Evolutionary conservation across 2,329 filamentous ascomycete genomes (phyloP).

Genomic region (Basipetospora chlamydospora): DNA sequence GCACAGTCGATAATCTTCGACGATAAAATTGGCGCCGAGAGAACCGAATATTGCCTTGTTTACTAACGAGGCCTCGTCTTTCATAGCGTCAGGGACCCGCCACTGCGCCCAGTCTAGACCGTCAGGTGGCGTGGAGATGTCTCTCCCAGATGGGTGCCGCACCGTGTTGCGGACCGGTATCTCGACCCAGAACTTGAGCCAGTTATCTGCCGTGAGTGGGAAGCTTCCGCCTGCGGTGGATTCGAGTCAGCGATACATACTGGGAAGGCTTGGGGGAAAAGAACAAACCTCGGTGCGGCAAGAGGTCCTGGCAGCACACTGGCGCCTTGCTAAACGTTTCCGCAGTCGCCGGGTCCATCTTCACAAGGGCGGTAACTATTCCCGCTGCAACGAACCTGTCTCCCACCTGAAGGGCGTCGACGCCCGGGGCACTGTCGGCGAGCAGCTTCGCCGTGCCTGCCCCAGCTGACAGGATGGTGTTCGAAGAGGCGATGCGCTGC

Average conservation of each 20-base stretch:
- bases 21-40: constrained; percentile 38
- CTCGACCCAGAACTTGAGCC: constrained; percentile 48
- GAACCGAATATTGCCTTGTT: constrained; percentile 45
- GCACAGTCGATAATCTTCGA: constrained; percentile 50
- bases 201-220: constrained; percentile 33
- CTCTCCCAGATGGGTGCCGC: constrained; percentile 35
- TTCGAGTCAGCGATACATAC: too few relatives aligned
- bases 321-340: constrained; percentile 33
- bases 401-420: constrained; percentile 33
- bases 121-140: constrained; percentile 41
- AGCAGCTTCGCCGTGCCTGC: constrained; percentile 44
- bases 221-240: too few relatives aligned
- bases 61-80: constrained; percentile 42
- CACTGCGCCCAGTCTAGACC: constrained; percentile 46
- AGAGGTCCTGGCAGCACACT: constrained; percentile 27
- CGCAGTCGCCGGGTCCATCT: constrained; percentile 31
- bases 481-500: constrained; percentile 28
- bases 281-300: too few relatives aligned
- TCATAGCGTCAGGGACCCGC: constrained; percentile 39
- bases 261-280: not conserved
- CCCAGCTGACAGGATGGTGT: constrained; percentile 39
- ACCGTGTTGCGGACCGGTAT: constrained; percentile 43
- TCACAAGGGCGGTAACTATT: constrained; percentile 42
- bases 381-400: constrained; percentile 42
- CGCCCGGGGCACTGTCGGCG: constrained; percentile 32